A percentile compares a stretch with the other conserved stretches of the same genome.
Conservation (phyloP, 805 yeast species). For the Lipomyces spencermartinsiae region DNA sequence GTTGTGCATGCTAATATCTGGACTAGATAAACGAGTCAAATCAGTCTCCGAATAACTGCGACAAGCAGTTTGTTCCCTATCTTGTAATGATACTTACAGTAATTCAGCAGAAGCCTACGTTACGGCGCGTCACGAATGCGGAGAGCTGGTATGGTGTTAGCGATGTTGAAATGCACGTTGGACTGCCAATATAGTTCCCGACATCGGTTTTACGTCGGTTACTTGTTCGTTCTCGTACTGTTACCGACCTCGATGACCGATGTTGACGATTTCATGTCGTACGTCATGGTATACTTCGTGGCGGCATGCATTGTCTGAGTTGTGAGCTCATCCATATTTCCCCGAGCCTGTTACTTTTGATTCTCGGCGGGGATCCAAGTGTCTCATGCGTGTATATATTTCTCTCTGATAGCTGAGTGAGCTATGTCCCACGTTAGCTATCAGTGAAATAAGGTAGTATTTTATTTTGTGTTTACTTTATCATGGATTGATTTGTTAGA, state of each 20-base stretch:
- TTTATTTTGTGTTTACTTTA: neutral
- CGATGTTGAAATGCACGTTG: no score
- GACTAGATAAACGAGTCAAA: neutral
- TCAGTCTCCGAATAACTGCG: neutral
- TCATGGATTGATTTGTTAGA: neutral
- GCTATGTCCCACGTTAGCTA: neutral
- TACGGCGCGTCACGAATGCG: neutral
- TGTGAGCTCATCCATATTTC: neutral
- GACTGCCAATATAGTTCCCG: no score
- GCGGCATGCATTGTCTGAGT: neutral
- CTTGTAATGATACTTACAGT: neutral
- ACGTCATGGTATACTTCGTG: neutral
- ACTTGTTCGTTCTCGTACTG: no score
- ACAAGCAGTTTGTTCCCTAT: neutral
- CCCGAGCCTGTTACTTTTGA: neutral
- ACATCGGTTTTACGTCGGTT: no score
- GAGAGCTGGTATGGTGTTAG: neutral
- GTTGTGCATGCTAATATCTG: neutral
- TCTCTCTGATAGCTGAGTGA: neutral
- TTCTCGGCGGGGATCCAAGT: neutral
- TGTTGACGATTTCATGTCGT: neutral
- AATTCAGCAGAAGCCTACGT: neutral
- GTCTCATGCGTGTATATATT: neutral
- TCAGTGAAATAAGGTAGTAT: constrained; percentile 1
- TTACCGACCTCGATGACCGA: no score